Base-by-base conservation (phyloP, 2,329 filamentous ascomycete genomes). In the Akanthomyces uredinophilus region DNA sequence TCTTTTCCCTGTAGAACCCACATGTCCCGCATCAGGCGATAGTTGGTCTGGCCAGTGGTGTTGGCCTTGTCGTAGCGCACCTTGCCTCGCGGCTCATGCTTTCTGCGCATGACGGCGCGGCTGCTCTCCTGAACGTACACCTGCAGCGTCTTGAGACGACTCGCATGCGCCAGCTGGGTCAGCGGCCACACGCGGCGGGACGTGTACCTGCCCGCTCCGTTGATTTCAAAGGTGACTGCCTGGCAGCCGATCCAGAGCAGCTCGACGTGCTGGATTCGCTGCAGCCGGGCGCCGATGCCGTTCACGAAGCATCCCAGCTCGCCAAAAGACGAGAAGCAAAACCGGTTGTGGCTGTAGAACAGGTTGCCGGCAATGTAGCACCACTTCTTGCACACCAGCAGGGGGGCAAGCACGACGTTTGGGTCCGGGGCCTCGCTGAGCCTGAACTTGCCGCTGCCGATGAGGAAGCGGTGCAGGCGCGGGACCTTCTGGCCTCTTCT, bases 321-420 rank as follows among this genome's bases (percentile, higher is more conserved):
- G 51, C 81, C 81, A 0, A 83, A 68, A n/a, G 77, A 80, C n/a
- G 78, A 81, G 66, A 83, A 83, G 0, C 76, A 77, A 63, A 83
- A 83, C 0, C 70, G 78, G 65, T 83, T 83, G 1, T 70, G 63
- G 8, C 79, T 78, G 60, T 83, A 83, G 64, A 83, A 83, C 2
- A 77, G 64, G 62, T 78, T 75, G 2, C 70, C 66, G 0, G 76
- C 78, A 1, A 79, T 66, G 32, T 74, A 77, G 54, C 72, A 67
- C 74, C 78, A 80, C 1, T 69, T 65, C 60, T 71, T 77, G 57
- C 69, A 77, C 0, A 81, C 79, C 0, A 73, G 39, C 0, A 83
- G 70, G 0, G 74, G 68, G 0, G 68, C 68, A 0, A 83, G 72
- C 0, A 79, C 64, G 0, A 68, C 64, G 3, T 74, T 70, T 0